Evolutionary conservation across 2,329 filamentous ascomycete species (phyloP), one percentile per base, ranked within the genome.

Genomic region (Cylindrodendrum hubeiense): DNA sequence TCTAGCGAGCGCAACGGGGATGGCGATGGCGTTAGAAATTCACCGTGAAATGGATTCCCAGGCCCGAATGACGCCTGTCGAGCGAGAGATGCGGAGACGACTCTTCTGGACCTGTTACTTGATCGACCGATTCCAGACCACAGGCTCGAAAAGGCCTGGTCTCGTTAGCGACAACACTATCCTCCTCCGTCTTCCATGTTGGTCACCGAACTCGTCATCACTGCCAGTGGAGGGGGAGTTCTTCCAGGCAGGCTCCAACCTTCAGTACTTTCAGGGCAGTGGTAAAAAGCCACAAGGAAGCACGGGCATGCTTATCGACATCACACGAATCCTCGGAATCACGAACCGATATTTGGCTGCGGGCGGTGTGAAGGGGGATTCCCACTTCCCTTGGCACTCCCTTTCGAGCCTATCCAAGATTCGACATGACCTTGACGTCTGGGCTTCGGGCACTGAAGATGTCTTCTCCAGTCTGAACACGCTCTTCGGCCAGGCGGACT

Each of bases 31-130:
- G 4, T 85, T 97, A 12, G 93, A 95, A 74, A 83, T 96, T 3
- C 93, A 97, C 75, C 89, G 93, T 33, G 94, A 97, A 79, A 82
- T 91, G 46, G 90, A 93, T 24, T 76, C 84, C 6, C 87, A 88
- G 54, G 82, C 88, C 13, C 87, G 88, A 60, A 85, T 92, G 12
- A 87, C 89, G 0, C 85, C 89, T 0, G 82, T 89, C 4, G 93
- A 97, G 75, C 87, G 91, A 60, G 94, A 97, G 80, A 90, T 90
- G 74, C 87, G 92, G 49, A 85, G 94, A 59, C 87, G 92, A n/a
- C 82, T 97, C 2, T 97, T 97, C 78, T 97, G 94, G 94, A 91
- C 92, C 2, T 95, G 93, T 76, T 97, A 96, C 73, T 82, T 97
- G 26, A 90, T 97, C 78, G 94, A 97, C 75, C 88, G 92, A n/a